Conservation (phyloP, 495 filamentous ascomycete genomes). For the Aspergillus heteromorphus region DNA sequence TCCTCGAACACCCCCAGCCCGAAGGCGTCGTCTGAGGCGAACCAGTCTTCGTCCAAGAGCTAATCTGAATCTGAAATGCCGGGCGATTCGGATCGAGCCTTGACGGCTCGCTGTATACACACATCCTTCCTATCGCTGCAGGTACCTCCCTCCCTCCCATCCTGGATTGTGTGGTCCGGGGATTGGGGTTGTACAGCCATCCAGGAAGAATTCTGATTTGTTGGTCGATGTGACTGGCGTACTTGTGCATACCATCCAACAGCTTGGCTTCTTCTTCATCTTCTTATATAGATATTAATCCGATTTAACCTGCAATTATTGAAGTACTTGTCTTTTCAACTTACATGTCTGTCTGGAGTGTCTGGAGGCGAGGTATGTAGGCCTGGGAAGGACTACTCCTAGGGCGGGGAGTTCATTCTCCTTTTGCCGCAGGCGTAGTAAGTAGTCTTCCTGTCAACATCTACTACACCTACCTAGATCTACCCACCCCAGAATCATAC, state of each 20-base stretch:
- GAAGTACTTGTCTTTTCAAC: too few relatives aligned
- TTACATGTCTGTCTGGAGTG: too few relatives aligned
- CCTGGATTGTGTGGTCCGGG: neutral
- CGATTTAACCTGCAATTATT: neutral
- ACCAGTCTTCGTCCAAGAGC: neutral
- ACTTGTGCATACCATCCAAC: too few relatives aligned
- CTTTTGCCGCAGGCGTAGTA: too few relatives aligned
- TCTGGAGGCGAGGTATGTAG: too few relatives aligned
- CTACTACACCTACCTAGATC: too few relatives aligned
- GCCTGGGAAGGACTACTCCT: too few relatives aligned
- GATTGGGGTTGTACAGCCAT: neutral
- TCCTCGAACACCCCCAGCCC: neutral
- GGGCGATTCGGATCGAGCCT: neutral
- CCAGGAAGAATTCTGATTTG: neutral
- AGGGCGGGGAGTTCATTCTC: too few relatives aligned
- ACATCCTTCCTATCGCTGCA: neutral
- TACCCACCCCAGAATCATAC: too few relatives aligned
- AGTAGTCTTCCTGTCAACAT: too few relatives aligned
- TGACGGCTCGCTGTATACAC: neutral
- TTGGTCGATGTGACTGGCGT: neutral
- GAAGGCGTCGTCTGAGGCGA: slow-evolving; percentile 7
- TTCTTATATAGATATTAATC: neutral
- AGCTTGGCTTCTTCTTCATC: neutral
- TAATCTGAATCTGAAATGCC: neutral
- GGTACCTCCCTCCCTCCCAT: neutral